Percentiles rank a stretch among this genome's conserved stretches.
These are phyloP conservation scores for Emericellopsis terricola DNA, from an alignment of 495 filamentous ascomycete species.

Conservation along the genomic window DNA sequence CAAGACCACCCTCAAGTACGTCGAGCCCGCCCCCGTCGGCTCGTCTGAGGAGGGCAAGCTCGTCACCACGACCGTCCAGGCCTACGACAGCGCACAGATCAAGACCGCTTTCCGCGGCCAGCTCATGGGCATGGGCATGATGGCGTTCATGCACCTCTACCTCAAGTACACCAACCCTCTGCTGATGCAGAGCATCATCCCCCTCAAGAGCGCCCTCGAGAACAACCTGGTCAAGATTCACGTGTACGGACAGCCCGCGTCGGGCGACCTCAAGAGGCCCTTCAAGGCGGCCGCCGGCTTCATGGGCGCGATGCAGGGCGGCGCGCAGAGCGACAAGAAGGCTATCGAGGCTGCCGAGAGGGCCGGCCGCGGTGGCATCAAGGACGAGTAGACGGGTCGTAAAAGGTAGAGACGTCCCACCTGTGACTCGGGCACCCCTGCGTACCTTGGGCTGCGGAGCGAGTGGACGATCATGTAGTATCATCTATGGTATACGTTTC, in stretches of 20 bases:
- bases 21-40: slow-evolving; percentile 86
- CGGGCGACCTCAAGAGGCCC: slow-evolving; percentile 80
- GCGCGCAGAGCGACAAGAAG: slow-evolving; percentile 89
- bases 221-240: slow-evolving; percentile 91
- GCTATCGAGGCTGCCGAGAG: slow-evolving; percentile 76
- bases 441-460: no score
- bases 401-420: no score
- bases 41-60: slow-evolving; percentile 83
- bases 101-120: slow-evolving; percentile 68
- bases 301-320: slow-evolving; percentile 50
- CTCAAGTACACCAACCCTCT: slow-evolving; percentile 99
- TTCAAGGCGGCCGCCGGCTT: slow-evolving; percentile 79
- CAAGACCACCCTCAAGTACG: slow-evolving; percentile 94
- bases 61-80: slow-evolving; percentile 85
- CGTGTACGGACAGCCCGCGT: slow-evolving; percentile 74
- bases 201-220: slow-evolving; percentile 87
- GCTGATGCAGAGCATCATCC: slow-evolving; percentile 95
- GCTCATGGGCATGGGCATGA: slow-evolving; percentile 92
- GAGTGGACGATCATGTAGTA: no score
- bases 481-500: no score
- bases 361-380: slow-evolving; percentile 68
- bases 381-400: slow-evolving; percentile 62
- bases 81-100: slow-evolving; percentile 79
- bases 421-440: no score
- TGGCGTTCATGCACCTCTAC: slow-evolving; percentile 96